A percentile compares a stretch with the other conserved stretches of the same genome.
phyloP scores from a whole-genome alignment of 176 grass and related monocot genomes.

The Aegilops bicornis region DNA sequence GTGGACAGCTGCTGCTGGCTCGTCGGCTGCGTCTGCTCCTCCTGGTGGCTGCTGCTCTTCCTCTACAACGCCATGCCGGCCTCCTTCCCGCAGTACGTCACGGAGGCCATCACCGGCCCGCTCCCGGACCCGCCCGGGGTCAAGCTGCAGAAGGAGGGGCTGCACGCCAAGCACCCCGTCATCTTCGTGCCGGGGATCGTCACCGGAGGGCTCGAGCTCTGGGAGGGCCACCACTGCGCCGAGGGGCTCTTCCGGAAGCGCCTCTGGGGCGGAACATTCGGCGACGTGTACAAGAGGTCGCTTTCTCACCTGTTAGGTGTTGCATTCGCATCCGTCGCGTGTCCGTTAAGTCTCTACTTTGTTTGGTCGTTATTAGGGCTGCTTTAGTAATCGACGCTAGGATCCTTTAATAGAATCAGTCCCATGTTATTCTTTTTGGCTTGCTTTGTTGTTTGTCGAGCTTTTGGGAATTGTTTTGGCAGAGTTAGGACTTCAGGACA shows the following conservation, averaged over 20 bases:
- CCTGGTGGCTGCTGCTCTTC: constrained; percentile 94
- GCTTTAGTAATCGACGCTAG: constrained; percentile 9
- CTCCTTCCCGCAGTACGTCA: constrained; percentile 94
- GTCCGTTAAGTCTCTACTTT: constrained; percentile 10
- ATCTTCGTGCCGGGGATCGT: constrained; percentile 98
- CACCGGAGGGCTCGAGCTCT: constrained; percentile 91
- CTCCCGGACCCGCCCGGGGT: constrained; percentile 86
- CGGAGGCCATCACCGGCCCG: constrained; percentile 90
- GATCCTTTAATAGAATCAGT: constrained; percentile 1
- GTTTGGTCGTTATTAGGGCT: neutral
- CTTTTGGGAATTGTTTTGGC: neutral
- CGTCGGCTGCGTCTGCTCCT: constrained; percentile 84
- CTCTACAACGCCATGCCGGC: constrained; percentile 98
- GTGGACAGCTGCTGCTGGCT: constrained; percentile 90
- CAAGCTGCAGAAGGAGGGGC: constrained; percentile 90
- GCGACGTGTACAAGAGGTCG: constrained; percentile 95
- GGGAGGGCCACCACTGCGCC: constrained; percentile 95
- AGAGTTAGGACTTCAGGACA: constrained; percentile 1
- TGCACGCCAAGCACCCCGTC: constrained; percentile 82
- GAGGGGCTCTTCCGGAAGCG: constrained; percentile 94
- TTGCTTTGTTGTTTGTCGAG: neutral
- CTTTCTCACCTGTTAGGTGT: constrained; percentile 12
- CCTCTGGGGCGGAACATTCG: constrained; percentile 93
- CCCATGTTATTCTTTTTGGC: neutral
- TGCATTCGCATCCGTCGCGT: neutral